Conservation (phyloP, 2,329 filamentous ascomycete genomes). For the Fusarium sp. region DNA sequence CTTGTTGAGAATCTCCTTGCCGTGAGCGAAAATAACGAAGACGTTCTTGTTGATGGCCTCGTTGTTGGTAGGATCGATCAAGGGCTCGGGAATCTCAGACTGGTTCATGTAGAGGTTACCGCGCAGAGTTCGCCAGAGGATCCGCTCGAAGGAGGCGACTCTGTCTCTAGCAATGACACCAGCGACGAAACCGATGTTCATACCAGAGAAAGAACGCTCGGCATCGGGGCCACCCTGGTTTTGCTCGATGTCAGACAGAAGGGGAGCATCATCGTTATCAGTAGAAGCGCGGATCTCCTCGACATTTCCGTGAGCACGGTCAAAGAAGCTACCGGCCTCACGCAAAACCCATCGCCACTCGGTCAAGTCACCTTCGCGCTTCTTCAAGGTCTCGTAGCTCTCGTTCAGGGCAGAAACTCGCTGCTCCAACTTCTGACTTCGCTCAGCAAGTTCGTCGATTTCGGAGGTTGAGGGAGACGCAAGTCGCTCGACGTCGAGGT, state of each 20-base stretch:
- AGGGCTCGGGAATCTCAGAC: conserved; percentile 93
- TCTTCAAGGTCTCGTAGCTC: conserved; percentile 98
- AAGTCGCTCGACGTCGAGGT: conserved; percentile 87
- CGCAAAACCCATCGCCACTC: conserved; percentile 98
- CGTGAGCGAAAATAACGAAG: conserved; percentile 98
- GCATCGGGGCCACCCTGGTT: conserved; percentile 72
- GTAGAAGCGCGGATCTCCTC: conserved; percentile 94
- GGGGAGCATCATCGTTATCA: conserved; percentile 90
- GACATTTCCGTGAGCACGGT: conserved; percentile 93
- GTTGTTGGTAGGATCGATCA: conserved; percentile 91
- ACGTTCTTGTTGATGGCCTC: conserved; percentile 96
- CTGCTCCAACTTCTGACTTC: conserved; percentile 91
- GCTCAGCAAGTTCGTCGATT: conserved; percentile 94
- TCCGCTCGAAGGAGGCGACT: conserved; percentile 94
- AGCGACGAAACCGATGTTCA: conserved; percentile 99
- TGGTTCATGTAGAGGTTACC: conserved; percentile 99
- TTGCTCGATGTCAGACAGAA: conserved; percentile 93
- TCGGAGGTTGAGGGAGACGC: conserved; percentile 90
- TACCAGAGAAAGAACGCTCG: conserved; percentile 90
- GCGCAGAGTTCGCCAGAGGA: conserved; percentile 95
- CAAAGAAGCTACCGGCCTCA: conserved; percentile 97
- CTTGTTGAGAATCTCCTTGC: conserved; percentile 98
- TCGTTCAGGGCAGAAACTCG: conserved; percentile 92
- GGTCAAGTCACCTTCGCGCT: conserved; percentile 93
- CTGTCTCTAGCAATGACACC: conserved; percentile 94